These are phyloP conservation scores for Scedosporium minutisporum DNA, from an alignment of 2,329 filamentous ascomycete genomes.

Conservation along the genomic window DNA sequence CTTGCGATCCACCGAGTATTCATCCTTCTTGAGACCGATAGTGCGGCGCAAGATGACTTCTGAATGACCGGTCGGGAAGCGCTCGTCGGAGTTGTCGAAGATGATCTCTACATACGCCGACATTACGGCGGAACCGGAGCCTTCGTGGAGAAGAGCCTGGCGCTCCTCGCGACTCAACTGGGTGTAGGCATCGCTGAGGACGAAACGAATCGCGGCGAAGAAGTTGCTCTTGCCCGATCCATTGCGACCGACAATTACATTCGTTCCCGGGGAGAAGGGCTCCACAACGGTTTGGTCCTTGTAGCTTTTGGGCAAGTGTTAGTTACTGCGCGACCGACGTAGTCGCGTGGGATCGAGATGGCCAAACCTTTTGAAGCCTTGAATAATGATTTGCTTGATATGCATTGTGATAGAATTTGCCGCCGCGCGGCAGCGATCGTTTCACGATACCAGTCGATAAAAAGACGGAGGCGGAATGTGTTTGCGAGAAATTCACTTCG, in stretches of 20 bases:
- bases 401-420: slow-evolving; percentile 55
- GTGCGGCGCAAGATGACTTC: slow-evolving; percentile 87
- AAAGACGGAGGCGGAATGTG: not conserved
- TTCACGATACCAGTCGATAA: slow-evolving; percentile 6
- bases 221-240: slow-evolving; percentile 99
- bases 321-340: not conserved
- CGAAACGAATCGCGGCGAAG: slow-evolving; percentile 97
- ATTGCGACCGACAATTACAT: slow-evolving; percentile 98
- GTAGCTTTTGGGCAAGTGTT: slow-evolving; percentile 53
- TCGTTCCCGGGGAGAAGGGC: slow-evolving; percentile 93
- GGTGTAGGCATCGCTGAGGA: slow-evolving; percentile 93
- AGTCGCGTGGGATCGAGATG: slow-evolving; percentile 2
- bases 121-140: slow-evolving; percentile 95
- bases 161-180: slow-evolving; percentile 94
- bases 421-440: slow-evolving; percentile 5
- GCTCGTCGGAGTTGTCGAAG: slow-evolving; percentile 94
- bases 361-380: slow-evolving; percentile 93
- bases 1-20: slow-evolving; percentile 95
- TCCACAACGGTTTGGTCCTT: slow-evolving; percentile 99
- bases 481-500: not conserved
- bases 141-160: slow-evolving; percentile 92
- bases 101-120: slow-evolving; percentile 99
- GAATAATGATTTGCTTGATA: slow-evolving; percentile 99
- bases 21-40: slow-evolving; percentile 95
- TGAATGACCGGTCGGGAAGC: slow-evolving; percentile 85